These are phyloP conservation scores for Trypanosoma platydactyli DNA, from an alignment of 208 protist species.

Conservation along the genomic window DNA sequence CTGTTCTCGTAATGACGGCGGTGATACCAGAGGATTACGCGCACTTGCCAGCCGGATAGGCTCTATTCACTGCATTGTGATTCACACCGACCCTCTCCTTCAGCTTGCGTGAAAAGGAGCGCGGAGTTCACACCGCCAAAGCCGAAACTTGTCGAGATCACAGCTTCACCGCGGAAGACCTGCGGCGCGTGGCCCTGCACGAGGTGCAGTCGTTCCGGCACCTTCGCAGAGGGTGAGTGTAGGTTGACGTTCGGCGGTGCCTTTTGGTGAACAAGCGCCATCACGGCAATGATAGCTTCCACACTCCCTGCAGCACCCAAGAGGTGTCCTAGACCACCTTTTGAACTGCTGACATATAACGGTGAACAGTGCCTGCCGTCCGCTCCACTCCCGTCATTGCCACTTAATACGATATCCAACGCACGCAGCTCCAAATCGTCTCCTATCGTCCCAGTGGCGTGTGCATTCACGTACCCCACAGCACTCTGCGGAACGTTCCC, in stretches of 20 bases:
- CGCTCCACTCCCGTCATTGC: background rate
- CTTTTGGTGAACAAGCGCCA: conserved; percentile 62
- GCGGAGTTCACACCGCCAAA: conserved; percentile 97
- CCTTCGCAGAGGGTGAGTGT: conserved; percentile 32
- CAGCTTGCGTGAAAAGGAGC: conserved; percentile 71
- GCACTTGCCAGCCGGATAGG: too few species aligned
- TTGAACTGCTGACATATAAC: conserved; percentile 82
- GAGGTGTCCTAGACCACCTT: conserved; percentile 96
- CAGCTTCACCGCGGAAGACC: conserved; percentile 41
- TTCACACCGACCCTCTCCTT: background rate
- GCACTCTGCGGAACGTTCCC: conserved; percentile 35
- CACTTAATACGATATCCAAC: conserved; percentile 33
- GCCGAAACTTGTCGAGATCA: conserved; percentile 96
- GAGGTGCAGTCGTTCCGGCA: conserved; percentile 26
- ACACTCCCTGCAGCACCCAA: conserved; percentile 96
- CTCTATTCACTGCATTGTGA: too few species aligned
- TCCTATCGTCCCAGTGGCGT: conserved; percentile 97
- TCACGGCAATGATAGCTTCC: conserved; percentile 89
- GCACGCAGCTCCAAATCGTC: conserved; percentile 90
- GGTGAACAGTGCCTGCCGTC: conserved; percentile 14
- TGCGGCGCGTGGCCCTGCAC: conserved; percentile 15
- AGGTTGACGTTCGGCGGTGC: conserved; percentile 95
- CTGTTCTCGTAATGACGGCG: too few species aligned
- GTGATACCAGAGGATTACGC: too few species aligned
- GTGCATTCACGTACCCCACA: conserved; percentile 97